phyloP scores from a whole-genome alignment of 805 yeast species.

The Ogataea kodamae region DNA sequence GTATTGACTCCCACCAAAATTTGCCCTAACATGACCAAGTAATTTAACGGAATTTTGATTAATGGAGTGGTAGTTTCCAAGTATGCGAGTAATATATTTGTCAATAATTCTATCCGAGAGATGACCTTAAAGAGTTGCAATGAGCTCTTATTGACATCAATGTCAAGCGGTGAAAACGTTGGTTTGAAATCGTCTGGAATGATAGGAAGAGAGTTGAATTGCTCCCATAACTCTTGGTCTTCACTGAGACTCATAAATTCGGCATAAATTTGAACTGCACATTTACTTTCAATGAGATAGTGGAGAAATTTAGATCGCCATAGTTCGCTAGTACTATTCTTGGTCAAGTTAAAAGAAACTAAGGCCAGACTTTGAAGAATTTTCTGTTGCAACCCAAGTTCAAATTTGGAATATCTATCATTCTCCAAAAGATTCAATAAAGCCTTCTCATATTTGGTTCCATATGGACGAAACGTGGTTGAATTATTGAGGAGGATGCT shows the following conservation, averaged over 20 bases:
- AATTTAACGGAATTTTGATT: slow-evolving; percentile 56
- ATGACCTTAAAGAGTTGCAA: slow-evolving; percentile 49
- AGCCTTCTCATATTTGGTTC: slow-evolving; percentile 53
- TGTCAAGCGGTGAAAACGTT: slow-evolving; percentile 45
- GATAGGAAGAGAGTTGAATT: slow-evolving; percentile 42
- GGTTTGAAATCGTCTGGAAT: slow-evolving; percentile 24
- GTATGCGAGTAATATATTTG: slow-evolving; percentile 43
- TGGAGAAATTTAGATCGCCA: slow-evolving; percentile 47
- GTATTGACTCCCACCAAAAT: slow-evolving; percentile 52
- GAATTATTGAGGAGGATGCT: slow-evolving; percentile 54
- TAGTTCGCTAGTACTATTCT: slow-evolving; percentile 44
- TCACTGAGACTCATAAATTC: slow-evolving; percentile 55
- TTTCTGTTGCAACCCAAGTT: slow-evolving; percentile 36
- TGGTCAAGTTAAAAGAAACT: slow-evolving; percentile 52
- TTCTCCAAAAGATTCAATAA: slow-evolving; percentile 37
- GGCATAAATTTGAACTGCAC: slow-evolving; percentile 53
- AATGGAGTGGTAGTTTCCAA: slow-evolving; percentile 52
- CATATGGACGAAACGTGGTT: slow-evolving; percentile 79
- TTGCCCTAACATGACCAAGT: slow-evolving; percentile 49
- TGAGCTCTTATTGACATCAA: slow-evolving; percentile 56
- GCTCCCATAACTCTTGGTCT: slow-evolving; percentile 45
- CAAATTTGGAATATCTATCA: slow-evolving; percentile 37
- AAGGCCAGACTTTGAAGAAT: slow-evolving; percentile 51
- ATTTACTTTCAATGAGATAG: slow-evolving; percentile 50
- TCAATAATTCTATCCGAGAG: slow-evolving; percentile 45